Evolutionary conservation across 768 basidiomycete species (phyloP).

Genomic region (Hygrophorus russula): DNA sequence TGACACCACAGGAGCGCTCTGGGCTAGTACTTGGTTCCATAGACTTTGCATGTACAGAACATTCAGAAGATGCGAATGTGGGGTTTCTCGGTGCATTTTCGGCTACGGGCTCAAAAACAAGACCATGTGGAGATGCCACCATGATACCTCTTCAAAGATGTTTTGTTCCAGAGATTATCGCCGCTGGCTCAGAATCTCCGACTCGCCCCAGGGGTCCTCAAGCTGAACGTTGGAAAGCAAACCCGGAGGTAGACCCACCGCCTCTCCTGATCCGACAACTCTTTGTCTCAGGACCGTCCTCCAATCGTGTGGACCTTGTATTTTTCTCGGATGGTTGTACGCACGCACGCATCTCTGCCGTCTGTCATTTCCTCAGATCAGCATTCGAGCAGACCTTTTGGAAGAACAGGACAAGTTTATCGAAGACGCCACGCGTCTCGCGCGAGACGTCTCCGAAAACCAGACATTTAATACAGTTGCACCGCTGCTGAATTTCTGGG

Average conservation of each 20-base stretch:
- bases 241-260: slow-evolving; percentile 16
- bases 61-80: no score
- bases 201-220: no score
- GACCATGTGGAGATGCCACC: no score
- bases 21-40: no score
- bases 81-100: no score
- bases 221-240: not conserved
- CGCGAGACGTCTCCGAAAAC: slow-evolving; percentile 57
- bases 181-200: not conserved
- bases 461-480: slow-evolving; percentile 70
- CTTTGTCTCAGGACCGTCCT: slow-evolving; percentile 45
- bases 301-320: slow-evolving; percentile 61
- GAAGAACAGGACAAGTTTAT: slow-evolving; percentile 55
- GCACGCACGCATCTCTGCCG: slow-evolving; percentile 15
- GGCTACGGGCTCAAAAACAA: no score
- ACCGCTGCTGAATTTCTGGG: slow-evolving; percentile 75
- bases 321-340: slow-evolving; percentile 75
- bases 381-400: slow-evolving; percentile 30
- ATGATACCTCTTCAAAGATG: no score
- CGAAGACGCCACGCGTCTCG: slow-evolving; percentile 53
- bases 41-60: no score
- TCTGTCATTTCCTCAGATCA: not conserved
- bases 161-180: no score
- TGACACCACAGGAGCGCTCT: no score
- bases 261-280: slow-evolving; percentile 46